These are phyloP conservation scores for Hebeloma cylindrosporum DNA, from an alignment of 768 basidiomycete species.

Conservation along the genomic window DNA sequence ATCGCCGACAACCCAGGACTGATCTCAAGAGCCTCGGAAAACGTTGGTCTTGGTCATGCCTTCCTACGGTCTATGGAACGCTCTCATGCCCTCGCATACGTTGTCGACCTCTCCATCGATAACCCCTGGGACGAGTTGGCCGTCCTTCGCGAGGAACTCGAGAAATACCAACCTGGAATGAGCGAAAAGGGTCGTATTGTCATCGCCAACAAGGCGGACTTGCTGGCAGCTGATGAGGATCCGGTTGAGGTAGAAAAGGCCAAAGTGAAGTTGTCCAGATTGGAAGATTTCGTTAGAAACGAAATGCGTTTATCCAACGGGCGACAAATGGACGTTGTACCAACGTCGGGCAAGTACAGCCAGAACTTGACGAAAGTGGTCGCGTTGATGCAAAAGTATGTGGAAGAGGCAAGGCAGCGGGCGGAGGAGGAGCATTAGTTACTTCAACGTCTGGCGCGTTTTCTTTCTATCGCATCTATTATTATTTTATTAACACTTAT, in stretches of 20 bases:
- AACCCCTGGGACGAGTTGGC: slow-evolving; percentile 77
- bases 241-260: slow-evolving; percentile 51
- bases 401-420: slow-evolving; percentile 37
- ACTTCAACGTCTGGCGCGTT: slow-evolving; percentile 6
- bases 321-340: slow-evolving; percentile 64
- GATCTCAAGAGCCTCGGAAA: slow-evolving; percentile 78
- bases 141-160: slow-evolving; percentile 78
- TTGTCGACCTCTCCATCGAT: slow-evolving; percentile 80
- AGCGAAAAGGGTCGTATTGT: slow-evolving; percentile 76
- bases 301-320: slow-evolving; percentile 41
- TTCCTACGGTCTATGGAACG: slow-evolving; percentile 94
- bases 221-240: slow-evolving; percentile 57
- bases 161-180: slow-evolving; percentile 78
- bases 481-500: slow-evolving; percentile 7
- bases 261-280: slow-evolving; percentile 50
- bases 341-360: slow-evolving; percentile 82
- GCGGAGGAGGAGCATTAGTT: slow-evolving; percentile 17
- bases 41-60: slow-evolving; percentile 90
- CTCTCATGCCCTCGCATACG: slow-evolving; percentile 85
- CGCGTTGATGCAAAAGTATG: slow-evolving; percentile 63
- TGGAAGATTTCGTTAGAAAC: slow-evolving; percentile 56
- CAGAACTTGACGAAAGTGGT: slow-evolving; percentile 79
- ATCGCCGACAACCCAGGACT: slow-evolving; percentile 97
- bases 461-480: slow-evolving; percentile 1
- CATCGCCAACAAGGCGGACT: slow-evolving; percentile 93